Evolutionary conservation across 2,329 filamentous ascomycete species (phyloP).

Genomic region (Talaromyces sp.): DNA sequence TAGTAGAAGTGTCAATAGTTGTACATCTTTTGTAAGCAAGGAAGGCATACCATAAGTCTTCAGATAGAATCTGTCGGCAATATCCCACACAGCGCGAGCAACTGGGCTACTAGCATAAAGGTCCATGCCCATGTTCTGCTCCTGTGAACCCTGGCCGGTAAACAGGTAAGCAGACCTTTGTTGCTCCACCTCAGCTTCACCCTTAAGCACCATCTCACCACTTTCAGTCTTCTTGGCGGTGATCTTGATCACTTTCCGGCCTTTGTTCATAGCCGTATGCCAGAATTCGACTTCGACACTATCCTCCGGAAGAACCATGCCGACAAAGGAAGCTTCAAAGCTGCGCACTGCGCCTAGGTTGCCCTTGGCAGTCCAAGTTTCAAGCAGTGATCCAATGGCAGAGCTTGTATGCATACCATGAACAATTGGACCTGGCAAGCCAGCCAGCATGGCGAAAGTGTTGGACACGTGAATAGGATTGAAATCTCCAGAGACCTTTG

Average conservation of each 20-base stretch:
- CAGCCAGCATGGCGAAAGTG: slow-evolving; percentile 92
- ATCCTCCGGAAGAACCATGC: slow-evolving; percentile 97
- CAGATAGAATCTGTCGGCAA: slow-evolving; percentile 94
- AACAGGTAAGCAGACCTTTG: slow-evolving; percentile 96
- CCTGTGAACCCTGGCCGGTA: slow-evolving; percentile 95
- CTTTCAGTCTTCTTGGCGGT: slow-evolving; percentile 92
- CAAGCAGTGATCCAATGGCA: slow-evolving; percentile 87
- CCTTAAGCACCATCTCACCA: slow-evolving; percentile 90
- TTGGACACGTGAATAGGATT: slow-evolving; percentile 98
- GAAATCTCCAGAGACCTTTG: slow-evolving; percentile 94
- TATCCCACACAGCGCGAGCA: slow-evolving; percentile 95
- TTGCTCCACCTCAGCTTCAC: slow-evolving; percentile 95
- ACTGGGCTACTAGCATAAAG: slow-evolving; percentile 89
- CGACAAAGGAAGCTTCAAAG: slow-evolving; percentile 91
- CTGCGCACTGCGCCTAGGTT: slow-evolving; percentile 93
- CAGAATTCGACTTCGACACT: slow-evolving; percentile 90
- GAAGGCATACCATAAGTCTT: slow-evolving; percentile 74
- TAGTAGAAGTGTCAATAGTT: neutral
- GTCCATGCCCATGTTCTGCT: slow-evolving; percentile 99
- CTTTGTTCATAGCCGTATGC: slow-evolving; percentile 94
- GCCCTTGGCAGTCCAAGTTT: slow-evolving; percentile 94
- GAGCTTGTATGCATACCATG: slow-evolving; percentile 99
- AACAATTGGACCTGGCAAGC: slow-evolving; percentile 92
- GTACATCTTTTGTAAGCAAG: neutral
- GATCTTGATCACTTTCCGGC: slow-evolving; percentile 98